Conservation (phyloP, 495 filamentous ascomycete genomes). For the Penicillium lividum region DNA sequence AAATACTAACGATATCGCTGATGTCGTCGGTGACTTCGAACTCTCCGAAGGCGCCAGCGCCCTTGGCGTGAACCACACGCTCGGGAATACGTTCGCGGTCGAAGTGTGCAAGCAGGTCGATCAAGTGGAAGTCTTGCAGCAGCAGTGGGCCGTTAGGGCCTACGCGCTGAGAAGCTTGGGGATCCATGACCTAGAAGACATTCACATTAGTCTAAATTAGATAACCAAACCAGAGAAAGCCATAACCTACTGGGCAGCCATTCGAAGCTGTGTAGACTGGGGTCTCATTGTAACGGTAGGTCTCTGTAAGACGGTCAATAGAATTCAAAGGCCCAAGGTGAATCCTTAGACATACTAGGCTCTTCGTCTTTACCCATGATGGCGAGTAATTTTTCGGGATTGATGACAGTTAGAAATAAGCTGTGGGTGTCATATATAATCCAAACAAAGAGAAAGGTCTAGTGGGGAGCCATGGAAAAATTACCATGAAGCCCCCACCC, state of each 20-base stretch:
- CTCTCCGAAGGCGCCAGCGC: conserved; percentile 75
- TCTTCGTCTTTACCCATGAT: conserved; percentile 42
- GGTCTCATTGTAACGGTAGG: conserved; percentile 55
- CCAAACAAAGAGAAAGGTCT: neutral
- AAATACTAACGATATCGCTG: conserved; percentile 44
- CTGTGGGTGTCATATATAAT: conserved; percentile 5
- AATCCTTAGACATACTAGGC: conserved; percentile 27
- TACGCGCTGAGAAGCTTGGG: conserved; percentile 58
- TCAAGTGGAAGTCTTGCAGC: conserved; percentile 63
- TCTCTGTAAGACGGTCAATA: conserved; percentile 25
- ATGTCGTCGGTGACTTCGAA: conserved; percentile 72
- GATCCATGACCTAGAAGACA: conserved; percentile 49
- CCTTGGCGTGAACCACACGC: conserved; percentile 79
- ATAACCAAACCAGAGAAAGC: neutral
- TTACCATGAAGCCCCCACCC: conserved; percentile 16
- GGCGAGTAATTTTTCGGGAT: conserved; percentile 1
- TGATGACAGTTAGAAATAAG: conserved; percentile 2
- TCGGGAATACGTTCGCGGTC: conserved; percentile 68
- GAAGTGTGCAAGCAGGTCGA: conserved; percentile 70
- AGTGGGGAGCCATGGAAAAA: conserved; percentile 11
- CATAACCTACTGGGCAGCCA: conserved; percentile 29
- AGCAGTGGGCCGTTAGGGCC: conserved; percentile 64
- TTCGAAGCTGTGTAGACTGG: conserved; percentile 54
- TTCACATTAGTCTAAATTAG: conserved; percentile 12
- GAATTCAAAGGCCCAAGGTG: neutral